Percentiles rank a stretch among this genome's conserved stretches.
Conservation (phyloP, 805 yeast species). For the Candida andamanensis region DNA sequence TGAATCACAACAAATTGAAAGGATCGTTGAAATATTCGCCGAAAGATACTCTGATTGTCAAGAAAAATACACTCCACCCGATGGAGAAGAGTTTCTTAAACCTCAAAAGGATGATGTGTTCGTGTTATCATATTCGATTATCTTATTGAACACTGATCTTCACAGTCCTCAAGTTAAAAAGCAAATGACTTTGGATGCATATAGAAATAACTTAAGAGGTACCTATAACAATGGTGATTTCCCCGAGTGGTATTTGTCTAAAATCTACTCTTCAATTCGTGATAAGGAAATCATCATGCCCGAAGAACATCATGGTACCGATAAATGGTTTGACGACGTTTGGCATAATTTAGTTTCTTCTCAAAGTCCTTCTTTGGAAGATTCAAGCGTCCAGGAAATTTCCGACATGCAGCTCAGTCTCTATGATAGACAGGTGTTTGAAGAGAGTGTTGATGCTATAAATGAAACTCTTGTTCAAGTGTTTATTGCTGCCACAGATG, state of each 20-base stretch:
- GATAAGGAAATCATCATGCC: conserved; percentile 94
- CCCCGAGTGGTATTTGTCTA: conserved; percentile 79
- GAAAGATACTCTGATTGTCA: conserved; percentile 71
- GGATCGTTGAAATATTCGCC: conserved; percentile 83
- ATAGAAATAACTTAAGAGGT: conserved; percentile 74
- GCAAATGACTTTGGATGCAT: conserved; percentile 85
- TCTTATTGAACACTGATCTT: conserved; percentile 89
- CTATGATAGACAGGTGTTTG: conserved; percentile 71
- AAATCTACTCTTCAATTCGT: conserved; percentile 73
- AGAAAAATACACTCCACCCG: conserved; percentile 14
- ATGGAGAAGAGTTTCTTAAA: conserved; percentile 45
- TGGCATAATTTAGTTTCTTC: conserved; percentile 70
- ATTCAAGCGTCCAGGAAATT: conserved; percentile 13
- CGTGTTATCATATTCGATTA: conserved; percentile 83
- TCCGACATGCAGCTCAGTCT: conserved; percentile 32
- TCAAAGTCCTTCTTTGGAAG: conserved; percentile 21
- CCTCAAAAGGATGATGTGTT: conserved; percentile 86
- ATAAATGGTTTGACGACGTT: conserved; percentile 83
- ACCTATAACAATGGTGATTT: conserved; percentile 73
- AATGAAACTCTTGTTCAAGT: conserved; percentile 69
- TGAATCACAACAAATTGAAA: conserved; percentile 94
- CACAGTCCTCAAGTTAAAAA: conserved; percentile 90
- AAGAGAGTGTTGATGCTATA: conserved; percentile 56
- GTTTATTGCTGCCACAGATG: conserved; percentile 86
- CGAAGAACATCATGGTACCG: conserved; percentile 91